Percentiles rank a stretch among this genome's conserved stretches.
These are phyloP conservation scores for Penicillium sp. DNA, from an alignment of 2,329 filamentous ascomycete genomes.

Conservation along the genomic window DNA sequence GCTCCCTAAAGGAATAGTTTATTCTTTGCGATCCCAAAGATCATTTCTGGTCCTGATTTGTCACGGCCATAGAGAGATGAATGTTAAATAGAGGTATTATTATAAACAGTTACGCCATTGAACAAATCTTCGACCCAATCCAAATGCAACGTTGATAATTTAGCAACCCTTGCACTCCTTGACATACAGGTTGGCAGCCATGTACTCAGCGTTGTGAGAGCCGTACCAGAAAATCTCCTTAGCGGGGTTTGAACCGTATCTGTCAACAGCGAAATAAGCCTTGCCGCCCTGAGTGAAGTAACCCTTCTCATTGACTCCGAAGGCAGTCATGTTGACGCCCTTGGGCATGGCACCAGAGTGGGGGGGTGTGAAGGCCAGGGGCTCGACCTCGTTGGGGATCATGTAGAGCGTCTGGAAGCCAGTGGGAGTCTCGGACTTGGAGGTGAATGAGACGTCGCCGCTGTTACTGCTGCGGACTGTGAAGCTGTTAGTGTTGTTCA, in stretches of 20 bases:
- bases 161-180: constrained; percentile 28
- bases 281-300: constrained; percentile 28
- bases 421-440: constrained; percentile 22
- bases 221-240: constrained; percentile 31
- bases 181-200: constrained; percentile 21
- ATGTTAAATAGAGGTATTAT: background rate
- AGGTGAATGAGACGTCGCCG: constrained; percentile 26
- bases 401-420: constrained; percentile 32
- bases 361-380: constrained; percentile 25
- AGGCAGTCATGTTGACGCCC: constrained; percentile 22
- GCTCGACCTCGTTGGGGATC: constrained; percentile 21
- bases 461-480: constrained; percentile 21
- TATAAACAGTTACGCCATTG: background rate
- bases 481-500: background rate
- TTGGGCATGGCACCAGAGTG: constrained; percentile 30
- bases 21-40: no score
- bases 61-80: background rate
- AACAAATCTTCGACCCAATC: background rate
- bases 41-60: background rate
- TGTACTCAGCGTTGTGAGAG: constrained; percentile 23
- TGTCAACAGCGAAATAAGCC: constrained; percentile 27
- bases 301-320: constrained; percentile 28
- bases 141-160: background rate
- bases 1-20: background rate
- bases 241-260: constrained; percentile 18